A percentile compares a stretch with the other conserved stretches of the same genome.
Evolutionary conservation across 2,329 filamentous ascomycete species (phyloP).

Genomic region (Didymella glomerata): DNA sequence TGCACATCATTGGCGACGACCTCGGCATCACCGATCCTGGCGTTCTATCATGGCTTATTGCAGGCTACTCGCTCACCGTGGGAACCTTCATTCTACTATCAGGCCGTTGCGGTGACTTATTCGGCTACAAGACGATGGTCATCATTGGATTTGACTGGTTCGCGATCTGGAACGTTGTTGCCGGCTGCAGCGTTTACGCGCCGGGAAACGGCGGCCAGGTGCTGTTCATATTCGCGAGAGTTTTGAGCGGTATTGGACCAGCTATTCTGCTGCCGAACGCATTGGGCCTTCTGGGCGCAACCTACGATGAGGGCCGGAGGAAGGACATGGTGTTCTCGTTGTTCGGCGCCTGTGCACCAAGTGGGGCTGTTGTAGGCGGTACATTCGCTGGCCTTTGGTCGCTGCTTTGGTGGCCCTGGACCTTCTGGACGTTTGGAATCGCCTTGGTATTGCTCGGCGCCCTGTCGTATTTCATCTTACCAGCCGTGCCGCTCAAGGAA

Average conservation of each 20-base stretch:
- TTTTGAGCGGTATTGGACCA: conserved; percentile 63
- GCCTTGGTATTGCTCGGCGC: conserved; percentile 50
- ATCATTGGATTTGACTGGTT: conserved; percentile 61
- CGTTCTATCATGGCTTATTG: conserved; percentile 59
- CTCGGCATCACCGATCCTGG: conserved; percentile 52
- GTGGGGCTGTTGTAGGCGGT: conserved; percentile 54
- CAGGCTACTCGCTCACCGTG: conserved; percentile 59
- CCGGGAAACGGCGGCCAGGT: conserved; percentile 36
- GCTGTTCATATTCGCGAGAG: conserved; percentile 51
- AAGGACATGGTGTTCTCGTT: conserved; percentile 68
- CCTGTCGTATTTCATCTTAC: conserved; percentile 53
- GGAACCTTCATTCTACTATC: conserved; percentile 62
- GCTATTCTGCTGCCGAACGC: conserved; percentile 71
- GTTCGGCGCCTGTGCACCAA: conserved; percentile 61
- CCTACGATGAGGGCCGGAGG: conserved; percentile 64
- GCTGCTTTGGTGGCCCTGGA: conserved; percentile 63
- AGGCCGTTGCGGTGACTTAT: conserved; percentile 60
- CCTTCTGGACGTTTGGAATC: conserved; percentile 58
- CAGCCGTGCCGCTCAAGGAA: conserved; percentile 39
- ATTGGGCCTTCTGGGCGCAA: conserved; percentile 67
- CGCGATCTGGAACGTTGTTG: conserved; percentile 57
- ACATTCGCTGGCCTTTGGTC: conserved; percentile 54
- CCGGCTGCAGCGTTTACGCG: conserved; percentile 55
- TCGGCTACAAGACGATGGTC: conserved; percentile 60
- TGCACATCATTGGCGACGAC: conserved; percentile 55